Conservation (phyloP, 768 basidiomycete species). For the Psilocybe subaeruginosa region DNA sequence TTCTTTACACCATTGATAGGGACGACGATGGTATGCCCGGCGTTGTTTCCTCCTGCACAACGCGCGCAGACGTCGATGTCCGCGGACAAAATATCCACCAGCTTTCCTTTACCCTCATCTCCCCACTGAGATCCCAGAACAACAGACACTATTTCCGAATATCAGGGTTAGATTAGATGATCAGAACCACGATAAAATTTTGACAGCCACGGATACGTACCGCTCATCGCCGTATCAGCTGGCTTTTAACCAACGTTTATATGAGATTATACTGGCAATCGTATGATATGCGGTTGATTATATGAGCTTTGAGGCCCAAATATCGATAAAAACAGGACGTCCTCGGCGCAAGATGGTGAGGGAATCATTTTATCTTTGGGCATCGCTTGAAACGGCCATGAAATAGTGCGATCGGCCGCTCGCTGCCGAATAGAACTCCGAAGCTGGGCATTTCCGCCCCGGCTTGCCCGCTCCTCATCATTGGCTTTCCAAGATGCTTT, state of each 20-base stretch:
- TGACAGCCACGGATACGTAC: constrained; percentile 21
- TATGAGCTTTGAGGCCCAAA: neutral
- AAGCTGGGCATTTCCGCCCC: neutral
- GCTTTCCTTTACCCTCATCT: constrained; percentile 93
- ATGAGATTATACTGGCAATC: neutral
- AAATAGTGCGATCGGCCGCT: constrained; percentile 25
- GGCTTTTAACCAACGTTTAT: neutral
- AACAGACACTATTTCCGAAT: constrained; percentile 50
- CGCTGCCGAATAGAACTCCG: constrained; percentile 20
- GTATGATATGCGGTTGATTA: neutral
- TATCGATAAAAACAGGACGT: constrained; percentile 3
- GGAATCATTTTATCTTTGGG: constrained; percentile 23
- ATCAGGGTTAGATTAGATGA: constrained; percentile 25
- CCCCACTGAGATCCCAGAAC: constrained; percentile 93
- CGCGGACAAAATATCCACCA: constrained; percentile 94
- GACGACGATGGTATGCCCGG: constrained; percentile 96
- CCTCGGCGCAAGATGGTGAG: constrained; percentile 8
- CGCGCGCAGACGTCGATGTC: constrained; percentile 92
- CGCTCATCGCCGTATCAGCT: constrained; percentile 28
- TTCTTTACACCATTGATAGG: constrained; percentile 72
- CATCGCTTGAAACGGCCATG: constrained; percentile 1
- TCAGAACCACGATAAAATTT: constrained; percentile 4
- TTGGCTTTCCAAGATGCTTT: neutral
- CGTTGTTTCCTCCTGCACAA: constrained; percentile 98
- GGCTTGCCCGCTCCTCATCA: neutral